Conservation (phyloP, 2,329 filamentous ascomycete species). For the Macrophomina phaseolina region DNA sequence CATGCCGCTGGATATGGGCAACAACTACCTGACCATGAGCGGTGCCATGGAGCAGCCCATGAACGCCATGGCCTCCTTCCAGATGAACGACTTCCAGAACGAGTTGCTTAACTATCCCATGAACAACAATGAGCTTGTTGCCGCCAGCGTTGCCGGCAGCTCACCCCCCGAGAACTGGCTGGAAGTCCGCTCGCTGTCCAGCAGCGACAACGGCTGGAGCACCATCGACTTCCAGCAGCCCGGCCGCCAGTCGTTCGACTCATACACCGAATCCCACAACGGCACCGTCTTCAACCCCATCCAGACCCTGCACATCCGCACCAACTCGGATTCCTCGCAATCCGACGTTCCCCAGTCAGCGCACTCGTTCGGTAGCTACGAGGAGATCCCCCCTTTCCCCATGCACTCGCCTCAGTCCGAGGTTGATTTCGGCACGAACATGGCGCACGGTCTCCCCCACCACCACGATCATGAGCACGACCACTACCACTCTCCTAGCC, state of each 20-base stretch:
- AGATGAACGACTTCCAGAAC: slow-evolving; percentile 72
- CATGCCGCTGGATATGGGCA: slow-evolving; percentile 47
- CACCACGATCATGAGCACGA: slow-evolving; percentile 34
- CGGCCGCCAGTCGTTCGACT: slow-evolving; percentile 71
- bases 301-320: slow-evolving; percentile 87
- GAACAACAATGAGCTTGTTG: slow-evolving; percentile 53
- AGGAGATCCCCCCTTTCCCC: slow-evolving; percentile 74
- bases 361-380: slow-evolving; percentile 75
- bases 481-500: slow-evolving; percentile 37
- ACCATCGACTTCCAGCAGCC: slow-evolving; percentile 68
- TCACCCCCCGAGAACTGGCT: slow-evolving; percentile 74
- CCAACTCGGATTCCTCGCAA: slow-evolving; percentile 75
- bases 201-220: slow-evolving; percentile 85
- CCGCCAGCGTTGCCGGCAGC: slow-evolving; percentile 35
- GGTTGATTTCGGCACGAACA: slow-evolving; percentile 70
- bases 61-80: slow-evolving; percentile 46
- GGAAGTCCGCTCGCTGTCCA: slow-evolving; percentile 86
- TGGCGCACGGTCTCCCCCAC: slow-evolving; percentile 57
- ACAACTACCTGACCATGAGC: slow-evolving; percentile 48
- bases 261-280: slow-evolving; percentile 58
- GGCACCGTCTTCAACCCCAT: slow-evolving; percentile 87
- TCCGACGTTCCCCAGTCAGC: slow-evolving; percentile 64
- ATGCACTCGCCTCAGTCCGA: slow-evolving; percentile 86
- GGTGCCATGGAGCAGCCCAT: slow-evolving; percentile 50
- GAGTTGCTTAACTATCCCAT: slow-evolving; percentile 65